phyloP scores from a whole-genome alignment of 176 grass and related monocot genomes.

The Tuctoria greenei region DNA sequence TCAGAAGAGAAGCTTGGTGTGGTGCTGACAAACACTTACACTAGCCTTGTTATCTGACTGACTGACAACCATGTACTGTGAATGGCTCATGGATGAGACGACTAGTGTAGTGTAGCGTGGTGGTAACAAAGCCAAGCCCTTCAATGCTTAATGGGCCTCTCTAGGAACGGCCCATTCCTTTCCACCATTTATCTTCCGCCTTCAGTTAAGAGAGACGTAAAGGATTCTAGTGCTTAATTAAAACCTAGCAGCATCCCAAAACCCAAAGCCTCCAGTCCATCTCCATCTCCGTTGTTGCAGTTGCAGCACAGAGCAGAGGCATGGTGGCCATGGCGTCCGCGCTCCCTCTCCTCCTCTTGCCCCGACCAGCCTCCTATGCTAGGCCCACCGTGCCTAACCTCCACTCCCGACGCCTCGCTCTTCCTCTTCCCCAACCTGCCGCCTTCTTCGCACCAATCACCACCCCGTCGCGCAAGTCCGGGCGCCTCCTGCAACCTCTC shows the following conservation, averaged over 20 bases:
- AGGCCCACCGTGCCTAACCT: not conserved
- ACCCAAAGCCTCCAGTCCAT: too few species aligned
- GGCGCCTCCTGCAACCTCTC: not conserved
- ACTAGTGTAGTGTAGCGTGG: too few species aligned
- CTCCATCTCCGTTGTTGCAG: not conserved
- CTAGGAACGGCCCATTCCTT: not conserved
- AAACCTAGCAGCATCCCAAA: not conserved
- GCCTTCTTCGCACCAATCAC: not conserved
- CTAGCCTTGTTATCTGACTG: too few species aligned
- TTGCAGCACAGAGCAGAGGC: not conserved
- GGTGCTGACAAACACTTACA: too few species aligned
- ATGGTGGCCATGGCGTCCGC: conserved; percentile 43
- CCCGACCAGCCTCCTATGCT: not conserved
- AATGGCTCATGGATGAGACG: too few species aligned
- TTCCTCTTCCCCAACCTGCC: not conserved
- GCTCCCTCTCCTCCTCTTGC: conserved; percentile 32
- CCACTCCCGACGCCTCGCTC: not conserved
- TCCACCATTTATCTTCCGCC: not conserved
- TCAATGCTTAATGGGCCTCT: not conserved
- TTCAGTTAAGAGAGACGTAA: not conserved
- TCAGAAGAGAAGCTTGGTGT: too few species aligned
- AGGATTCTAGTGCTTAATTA: not conserved
- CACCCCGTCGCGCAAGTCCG: not conserved
- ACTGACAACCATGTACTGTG: too few species aligned
- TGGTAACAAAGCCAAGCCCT: not conserved